Base-by-base conservation (phyloP, 176 grass and related monocot genomes). In the Elymus sibiricus region DNA sequence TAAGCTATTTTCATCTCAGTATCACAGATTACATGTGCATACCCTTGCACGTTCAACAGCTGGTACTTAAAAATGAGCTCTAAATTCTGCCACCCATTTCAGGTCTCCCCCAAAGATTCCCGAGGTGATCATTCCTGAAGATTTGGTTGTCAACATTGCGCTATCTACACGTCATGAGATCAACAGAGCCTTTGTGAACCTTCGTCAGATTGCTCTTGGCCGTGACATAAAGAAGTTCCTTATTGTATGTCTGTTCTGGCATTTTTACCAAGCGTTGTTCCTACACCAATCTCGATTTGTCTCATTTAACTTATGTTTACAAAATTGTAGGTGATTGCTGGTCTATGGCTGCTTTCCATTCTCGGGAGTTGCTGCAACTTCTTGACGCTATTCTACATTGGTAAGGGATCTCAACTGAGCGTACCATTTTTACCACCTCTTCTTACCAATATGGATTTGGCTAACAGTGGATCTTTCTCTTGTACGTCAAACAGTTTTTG, bases 191-290 rank as follows among this genome's bases (percentile, higher is more conserved):
- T 86, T 93, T 69, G 86, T 34, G 21, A 87, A 90, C 82, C 87
- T 95, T 35, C 86, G 89, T 25, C 90, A 95, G 51, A 95, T 98
- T 76, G 89, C 93, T 80, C 88, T 92, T 77, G 94, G 97, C 31
- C 84, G 79, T 28, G 90, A 92, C 80, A 77, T 93, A 62, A 95
- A 99, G 88, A 99, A 99, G 70, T 99, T 99, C 79, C 90, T 99
- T 61, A 91, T 88, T 94, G 97, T 99, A 90, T 25, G 89, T 40
- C 25, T 75, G 34, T 22, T 66, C 25, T 53, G 10, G 31, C 66
- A 34, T 78, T 29, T 56, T 81, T 75, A 40, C 40, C 13, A 35
- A 42, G 66, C 21, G 49, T 46, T 84, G 49, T 56, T 86, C 29
- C 46, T 77, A 3, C 47, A 29, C 9, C 3, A 42, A 62, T 22